phyloP scores from a whole-genome alignment of 805 yeast genomes.

The Saccharomycopsis javanensis region DNA sequence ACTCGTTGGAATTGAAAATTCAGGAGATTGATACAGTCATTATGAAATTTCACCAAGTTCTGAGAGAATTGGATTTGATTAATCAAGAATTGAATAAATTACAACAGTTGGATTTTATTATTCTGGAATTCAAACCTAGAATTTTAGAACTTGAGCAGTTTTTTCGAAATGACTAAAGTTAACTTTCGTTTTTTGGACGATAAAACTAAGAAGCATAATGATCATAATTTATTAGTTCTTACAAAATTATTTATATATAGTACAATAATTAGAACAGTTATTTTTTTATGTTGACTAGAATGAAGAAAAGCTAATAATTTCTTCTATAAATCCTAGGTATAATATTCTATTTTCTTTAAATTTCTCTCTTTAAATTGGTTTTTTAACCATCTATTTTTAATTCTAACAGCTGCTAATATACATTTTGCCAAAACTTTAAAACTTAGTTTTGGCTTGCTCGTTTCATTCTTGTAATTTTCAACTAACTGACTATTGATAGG shows the following conservation, averaged over 20 bases:
- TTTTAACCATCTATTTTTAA: constrained; percentile 21
- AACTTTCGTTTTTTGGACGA: neutral
- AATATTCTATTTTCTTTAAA: constrained; percentile 1
- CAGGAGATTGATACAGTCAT: constrained; percentile 34
- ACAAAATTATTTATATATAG: neutral
- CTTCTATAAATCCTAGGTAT: too few relatives aligned
- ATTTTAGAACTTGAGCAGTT: constrained; percentile 28
- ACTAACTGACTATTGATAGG: neutral
- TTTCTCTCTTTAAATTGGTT: constrained; percentile 5
- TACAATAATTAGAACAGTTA: neutral
- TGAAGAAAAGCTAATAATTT: too few relatives aligned
- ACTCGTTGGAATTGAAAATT: constrained; percentile 20
- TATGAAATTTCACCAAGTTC: constrained; percentile 30
- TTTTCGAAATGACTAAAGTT: constrained; percentile 7
- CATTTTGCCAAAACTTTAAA: constrained; percentile 22
- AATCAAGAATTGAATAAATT: constrained; percentile 45
- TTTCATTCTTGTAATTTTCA: neutral
- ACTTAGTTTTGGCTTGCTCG: constrained; percentile 6
- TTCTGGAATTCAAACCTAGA: constrained; percentile 33
- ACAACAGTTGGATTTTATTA: constrained; percentile 37
- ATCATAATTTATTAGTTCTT: neutral
- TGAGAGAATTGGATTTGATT: constrained; percentile 38
- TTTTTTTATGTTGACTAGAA: too few relatives aligned
- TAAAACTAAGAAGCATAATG: neutral
- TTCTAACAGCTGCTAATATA: constrained; percentile 25